These are phyloP conservation scores for Dendrobium huoshanense DNA, from an alignment of 106 monocot genomes.

Conservation along the genomic window DNA sequence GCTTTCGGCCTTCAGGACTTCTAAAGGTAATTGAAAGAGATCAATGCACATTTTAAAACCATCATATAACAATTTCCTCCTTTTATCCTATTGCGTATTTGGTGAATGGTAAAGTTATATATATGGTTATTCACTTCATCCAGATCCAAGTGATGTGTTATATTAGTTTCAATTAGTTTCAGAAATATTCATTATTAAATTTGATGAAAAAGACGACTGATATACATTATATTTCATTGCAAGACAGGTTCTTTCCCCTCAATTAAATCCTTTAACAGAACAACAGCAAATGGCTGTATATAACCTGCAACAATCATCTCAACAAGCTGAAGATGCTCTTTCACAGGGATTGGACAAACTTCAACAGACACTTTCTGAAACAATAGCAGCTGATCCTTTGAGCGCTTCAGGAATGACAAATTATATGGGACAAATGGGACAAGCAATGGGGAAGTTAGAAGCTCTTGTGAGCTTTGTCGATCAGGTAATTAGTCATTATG, in stretches of 20 bases:
- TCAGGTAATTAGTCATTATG: slow-evolving; percentile 34
- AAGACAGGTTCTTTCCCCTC: slow-evolving; percentile 54
- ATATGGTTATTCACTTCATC: too few species aligned
- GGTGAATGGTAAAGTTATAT: background rate
- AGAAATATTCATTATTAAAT: background rate
- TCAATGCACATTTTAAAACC: background rate
- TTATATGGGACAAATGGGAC: slow-evolving; percentile 72
- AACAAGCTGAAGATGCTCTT: slow-evolving; percentile 87
- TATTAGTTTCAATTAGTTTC: background rate
- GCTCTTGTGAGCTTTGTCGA: slow-evolving; percentile 57
- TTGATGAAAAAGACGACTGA: background rate
- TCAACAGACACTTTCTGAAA: slow-evolving; percentile 62
- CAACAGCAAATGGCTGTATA: slow-evolving; percentile 44
- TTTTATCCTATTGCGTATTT: background rate
- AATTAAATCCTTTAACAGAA: slow-evolving; percentile 65
- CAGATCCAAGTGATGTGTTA: background rate
- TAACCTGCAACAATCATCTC: slow-evolving; percentile 54
- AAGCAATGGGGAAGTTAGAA: slow-evolving; percentile 56
- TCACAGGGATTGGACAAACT: slow-evolving; percentile 79
- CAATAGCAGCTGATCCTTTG: slow-evolving; percentile 43
- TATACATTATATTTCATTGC: background rate
- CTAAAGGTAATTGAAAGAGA: slow-evolving; percentile 52
- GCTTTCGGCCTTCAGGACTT: slow-evolving; percentile 91
- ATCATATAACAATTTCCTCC: too few species aligned
- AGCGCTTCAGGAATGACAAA: slow-evolving; percentile 25